Evolutionary conservation across 2,329 filamentous ascomycete genomes (phyloP), one percentile per base, ranked within the genome.

Genomic region (Sclerotinia minor): DNA sequence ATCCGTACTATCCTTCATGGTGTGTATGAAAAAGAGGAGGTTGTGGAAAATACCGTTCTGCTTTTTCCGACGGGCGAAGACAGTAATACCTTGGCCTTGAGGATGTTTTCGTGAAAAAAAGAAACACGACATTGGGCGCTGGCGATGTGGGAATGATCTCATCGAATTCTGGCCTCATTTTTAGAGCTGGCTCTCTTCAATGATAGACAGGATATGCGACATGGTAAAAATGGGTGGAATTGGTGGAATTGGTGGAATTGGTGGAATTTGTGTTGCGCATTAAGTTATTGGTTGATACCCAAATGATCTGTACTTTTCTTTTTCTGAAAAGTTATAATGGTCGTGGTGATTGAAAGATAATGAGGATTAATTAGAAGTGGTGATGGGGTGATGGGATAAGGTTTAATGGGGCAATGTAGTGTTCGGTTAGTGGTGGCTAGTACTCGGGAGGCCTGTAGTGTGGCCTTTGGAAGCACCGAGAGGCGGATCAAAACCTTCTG

Each of bases 1-100:
- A 41, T n/a, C 19, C 54, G 29, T 47, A 50, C 53, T 60, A 60
- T 24, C 54, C 64, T 49, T 44, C 29, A 24, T 66, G 64, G 64
- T 66, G 54, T 66, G 64, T 66, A 19, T 66, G 32, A 66, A 15
- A 15, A 41, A 11, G n/a, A n/a, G 11, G 57, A 41, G 2, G 7
- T 26, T 24, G 47, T 13, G 45, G 29, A n/a, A 32, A 29, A n/a
- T 24, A 29, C 45, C 21, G 5, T 29, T 5, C 8, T 1, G 38
- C 17, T 38, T 26, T 21, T 19, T 11, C n/a, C 45, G 9, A 7
- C 17, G 24, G 21, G 17, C 13, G n/a, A 15, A 4, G 9, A 38
- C n/a, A 15, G 38, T 0, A 41, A 41, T 41, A 5, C 35, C n/a
- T 35, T 15, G 24, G 55, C 9, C 5, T 24, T n/a, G 5, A 21